Percentiles rank a stretch among this genome's conserved stretches.
Conservation (phyloP, 441 rosid genomes). For the Corymbia citriodora region DNA sequence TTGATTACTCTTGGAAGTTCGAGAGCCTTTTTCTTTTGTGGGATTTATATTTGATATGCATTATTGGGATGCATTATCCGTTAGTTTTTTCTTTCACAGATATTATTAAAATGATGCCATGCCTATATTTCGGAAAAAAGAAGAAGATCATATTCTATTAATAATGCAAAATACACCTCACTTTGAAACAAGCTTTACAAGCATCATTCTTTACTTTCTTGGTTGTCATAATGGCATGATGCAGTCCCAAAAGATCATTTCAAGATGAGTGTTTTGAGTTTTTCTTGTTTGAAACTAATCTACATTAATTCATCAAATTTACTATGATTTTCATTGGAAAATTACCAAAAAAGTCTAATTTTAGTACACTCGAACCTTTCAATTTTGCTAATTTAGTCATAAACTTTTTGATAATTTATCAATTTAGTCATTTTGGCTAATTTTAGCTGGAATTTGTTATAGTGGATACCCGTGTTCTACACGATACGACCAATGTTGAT, state of each 20-base stretch:
- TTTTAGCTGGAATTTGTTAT: neutral
- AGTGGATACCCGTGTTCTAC: neutral
- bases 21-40: neutral
- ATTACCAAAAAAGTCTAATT: too few species aligned
- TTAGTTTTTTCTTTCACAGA: too few species aligned
- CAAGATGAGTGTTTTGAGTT: neutral
- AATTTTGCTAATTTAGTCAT: too few species aligned
- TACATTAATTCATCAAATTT: neutral
- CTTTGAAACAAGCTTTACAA: neutral
- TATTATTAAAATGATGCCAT: neutral
- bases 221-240: neutral
- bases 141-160: neutral
- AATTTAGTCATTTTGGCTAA: too few species aligned
- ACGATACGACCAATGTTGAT: neutral
- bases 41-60: neutral
- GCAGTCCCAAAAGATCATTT: neutral
- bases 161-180: neutral
- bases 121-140: neutral
- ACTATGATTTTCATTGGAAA: neutral
- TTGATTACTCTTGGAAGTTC: neutral
- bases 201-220: neutral
- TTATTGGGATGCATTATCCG: neutral
- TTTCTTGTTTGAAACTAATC: neutral
- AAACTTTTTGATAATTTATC: too few species aligned
- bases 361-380: fast-evolving